Evolutionary conservation across 495 filamentous ascomycete genomes (phyloP), one percentile per base, ranked within the genome.

Genomic region (Podospora appendiculata): DNA sequence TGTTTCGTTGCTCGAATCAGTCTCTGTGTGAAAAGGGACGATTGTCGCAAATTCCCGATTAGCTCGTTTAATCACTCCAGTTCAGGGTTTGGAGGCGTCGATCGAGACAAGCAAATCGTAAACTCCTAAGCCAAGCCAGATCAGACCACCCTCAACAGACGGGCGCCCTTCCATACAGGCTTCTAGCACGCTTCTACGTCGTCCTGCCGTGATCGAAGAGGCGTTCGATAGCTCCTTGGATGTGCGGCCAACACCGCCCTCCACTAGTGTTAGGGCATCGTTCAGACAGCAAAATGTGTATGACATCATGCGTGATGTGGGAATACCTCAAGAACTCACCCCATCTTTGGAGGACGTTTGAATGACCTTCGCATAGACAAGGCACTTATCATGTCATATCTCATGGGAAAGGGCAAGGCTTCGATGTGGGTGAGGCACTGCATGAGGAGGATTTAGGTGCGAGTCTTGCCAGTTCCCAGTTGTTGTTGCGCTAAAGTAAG

Each of bases 141-240:
- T 38, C 36, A 38, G 36, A 2, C 36, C 36, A 38, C 45, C 16
- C 18, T 5, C 9, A 5, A 12, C 11, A 38, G 25, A 2, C 25
- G 25, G 25, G 25, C 25, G 25, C 36, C 16, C 36, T 62, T 62
- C 60, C 49, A 55, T 48, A 40, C 50, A 58, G 53, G 54, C 60
- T 63, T 63, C 60, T 32, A 55, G 19, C 41, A 40, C 42, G 14
- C 57, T 63, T 63, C 57, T 33, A 58, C 17, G 9, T 44, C 17
- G 9, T 44, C 41, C 13, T 14, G 12, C 41, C 4, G 41, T 17
- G n/a, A 44, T 14, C 13, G n/a, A 41, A 44, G 41, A 44, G 16
- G 41, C 41, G 13, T 14, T 19, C 41, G 17, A 12, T 44, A 44
- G 41, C 41, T 44, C n/a, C 41, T 17, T 44, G 13, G 8, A 17